Conservation (phyloP, 768 basidiomycete genomes). For the Rhodotorula diobovata region DNA sequence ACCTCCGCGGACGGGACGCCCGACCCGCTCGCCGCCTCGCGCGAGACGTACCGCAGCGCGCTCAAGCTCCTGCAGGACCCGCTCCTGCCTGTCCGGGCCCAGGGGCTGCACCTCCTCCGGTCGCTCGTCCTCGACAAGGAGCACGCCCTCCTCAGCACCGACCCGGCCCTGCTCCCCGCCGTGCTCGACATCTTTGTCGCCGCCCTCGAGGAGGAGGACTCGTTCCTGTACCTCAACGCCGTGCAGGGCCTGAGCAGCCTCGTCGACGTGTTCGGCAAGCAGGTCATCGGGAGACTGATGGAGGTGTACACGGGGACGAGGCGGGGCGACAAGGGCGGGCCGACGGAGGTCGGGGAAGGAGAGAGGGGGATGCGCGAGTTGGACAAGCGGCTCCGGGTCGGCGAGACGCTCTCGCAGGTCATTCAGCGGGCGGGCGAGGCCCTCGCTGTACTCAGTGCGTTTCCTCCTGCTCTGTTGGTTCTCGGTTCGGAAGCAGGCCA, state of each 20-base stretch:
- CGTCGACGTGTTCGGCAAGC: slow-evolving; percentile 70
- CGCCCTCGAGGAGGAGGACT: slow-evolving; percentile 81
- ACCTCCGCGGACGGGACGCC: slow-evolving; percentile 41
- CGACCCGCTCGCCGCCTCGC: slow-evolving; percentile 51
- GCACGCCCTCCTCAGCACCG: slow-evolving; percentile 43
- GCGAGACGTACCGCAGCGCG: slow-evolving; percentile 76
- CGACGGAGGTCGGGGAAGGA: slow-evolving; percentile 49
- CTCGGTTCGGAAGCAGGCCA: no score
- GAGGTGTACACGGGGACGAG: slow-evolving; percentile 57
- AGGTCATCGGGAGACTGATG: slow-evolving; percentile 65
- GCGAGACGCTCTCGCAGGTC: slow-evolving; percentile 76
- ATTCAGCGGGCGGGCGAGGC: slow-evolving; percentile 68
- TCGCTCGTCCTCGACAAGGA: slow-evolving; percentile 56
- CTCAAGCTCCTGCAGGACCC: slow-evolving; percentile 84
- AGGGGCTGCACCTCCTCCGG: slow-evolving; percentile 77
- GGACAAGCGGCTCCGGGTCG: slow-evolving; percentile 68
- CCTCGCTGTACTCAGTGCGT: slow-evolving; percentile 64
- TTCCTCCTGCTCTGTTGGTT: no score
- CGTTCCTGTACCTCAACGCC: slow-evolving; percentile 89
- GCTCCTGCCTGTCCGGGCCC: slow-evolving; percentile 85
- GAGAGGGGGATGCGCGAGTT: slow-evolving; percentile 55
- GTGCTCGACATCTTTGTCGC: slow-evolving; percentile 83
- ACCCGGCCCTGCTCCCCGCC: slow-evolving; percentile 68
- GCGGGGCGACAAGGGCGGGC: slow-evolving; percentile 52
- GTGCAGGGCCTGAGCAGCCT: slow-evolving; percentile 84